Evolutionary conservation across 768 basidiomycete genomes (phyloP), one percentile per base, ranked within the genome.

Genomic region (Termitomyces sp.): DNA sequence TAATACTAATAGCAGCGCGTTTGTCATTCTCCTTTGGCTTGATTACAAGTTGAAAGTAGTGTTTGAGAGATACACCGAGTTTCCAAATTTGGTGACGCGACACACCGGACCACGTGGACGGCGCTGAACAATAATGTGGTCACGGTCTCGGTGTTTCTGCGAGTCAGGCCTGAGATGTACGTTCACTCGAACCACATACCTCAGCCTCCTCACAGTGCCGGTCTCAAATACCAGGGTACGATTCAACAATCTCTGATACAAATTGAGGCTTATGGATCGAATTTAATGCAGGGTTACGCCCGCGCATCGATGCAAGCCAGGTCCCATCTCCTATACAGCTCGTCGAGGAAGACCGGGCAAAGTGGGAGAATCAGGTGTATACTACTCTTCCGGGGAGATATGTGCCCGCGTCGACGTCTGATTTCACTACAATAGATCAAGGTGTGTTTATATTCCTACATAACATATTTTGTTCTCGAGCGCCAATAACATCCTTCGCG

Each of bases 391-490:
- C 80, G 0, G 81, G 81, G 20, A 69, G 70, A 22, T 87, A 85
- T 61, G 84, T 84, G 0, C 97, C 96, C 0, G 74, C 93, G 15
- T 85, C 88, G n/a, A 93, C 89, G 6, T 88, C 92, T 0, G 91
- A 96, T 62, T 96, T 83, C 62, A 74, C 86, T 53, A 85, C 91
- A n/a, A 79, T 98, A 54, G 96, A 99, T 73, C 94, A 98, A 80
- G 96, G 81, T 76, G 29, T 23, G 66, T 47, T 18, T 20, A 12
- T 39, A 12, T 15, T 39, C 13, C 18, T 12, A 3, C 18, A 5
- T 39, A 22, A 7, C 20, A 25, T 22, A 22, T 44, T n/a, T n/a
- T n/a, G n/a, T n/a, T n/a, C n/a, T n/a, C n/a, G n/a, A n/a, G n/a
- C n/a, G n/a, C n/a, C n/a, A n/a, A n/a, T n/a, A n/a, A n/a, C n/a